Evolutionary conservation across 139 green algal genomes (phyloP), one percentile per base, ranked within the genome.

Genomic region (Picochlorum sp.): DNA sequence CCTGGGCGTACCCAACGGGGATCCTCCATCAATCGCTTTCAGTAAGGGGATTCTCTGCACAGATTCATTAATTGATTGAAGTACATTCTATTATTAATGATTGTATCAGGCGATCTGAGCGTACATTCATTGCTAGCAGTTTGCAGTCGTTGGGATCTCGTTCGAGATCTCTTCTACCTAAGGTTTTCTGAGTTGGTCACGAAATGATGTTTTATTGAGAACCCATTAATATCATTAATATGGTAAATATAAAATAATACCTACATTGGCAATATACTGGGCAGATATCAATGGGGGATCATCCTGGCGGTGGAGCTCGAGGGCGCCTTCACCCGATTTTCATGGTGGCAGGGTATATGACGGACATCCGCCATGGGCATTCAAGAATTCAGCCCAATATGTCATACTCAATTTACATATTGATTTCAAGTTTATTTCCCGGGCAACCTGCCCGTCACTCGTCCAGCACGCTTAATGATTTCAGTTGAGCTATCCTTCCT

Each of bases 401-500:
- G 8, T 41, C 34, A 41, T 13, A 14, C 1, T 41, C 8, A 41
- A 8, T 13, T 41, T 41, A 41, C 34, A 41, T 9, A 41, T 11
- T 13, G 34, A 41, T 41, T 41, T 13, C 8, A 41, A 14, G 34
- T 41, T 41, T 11, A 41, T 41, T 41, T 41, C 34, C 34, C 8
- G 8, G 8, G 7, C 34, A 30, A 30, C 7, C 14, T 41, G 34
- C 34, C 6, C 34, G 34, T 41, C 34, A 41, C 7, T 41, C 34
- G 7, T 41, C 34, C 2, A 41, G 34, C 8, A 62, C 67, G 10
- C 67, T 70, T 4, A 79, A 54, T 28, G 72, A 62, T 49, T 20
- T 59, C 16, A 79, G 69, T 63, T 79, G 72, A 5, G 69, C 49
- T 16, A 31, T 56, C 10, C 54, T 54, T 8, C 21, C 49, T n/a